A percentile compares a stretch with the other conserved stretches of the same genome.
These are phyloP conservation scores for Anthracocystis walkeri DNA, from an alignment of 1,284 basidiomycete species.

Conservation along the genomic window DNA sequence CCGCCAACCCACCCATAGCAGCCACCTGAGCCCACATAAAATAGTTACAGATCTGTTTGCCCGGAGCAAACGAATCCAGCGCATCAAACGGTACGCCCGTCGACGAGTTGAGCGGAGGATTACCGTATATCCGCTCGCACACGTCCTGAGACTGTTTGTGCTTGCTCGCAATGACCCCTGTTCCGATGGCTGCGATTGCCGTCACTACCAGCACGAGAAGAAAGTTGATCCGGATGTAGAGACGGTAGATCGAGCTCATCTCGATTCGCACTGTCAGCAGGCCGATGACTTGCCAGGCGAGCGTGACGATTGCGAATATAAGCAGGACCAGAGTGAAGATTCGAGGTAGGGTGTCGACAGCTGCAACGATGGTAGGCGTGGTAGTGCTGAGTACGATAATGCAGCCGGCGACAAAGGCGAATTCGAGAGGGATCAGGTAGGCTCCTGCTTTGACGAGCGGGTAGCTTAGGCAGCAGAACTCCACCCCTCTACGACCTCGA, in stretches of 20 bases:
- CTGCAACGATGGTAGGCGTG: constrained; percentile 47
- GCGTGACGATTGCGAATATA: constrained; percentile 26
- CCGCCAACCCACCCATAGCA: constrained; percentile 41
- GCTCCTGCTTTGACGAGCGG: constrained; percentile 52
- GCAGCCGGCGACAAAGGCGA: constrained; percentile 42
- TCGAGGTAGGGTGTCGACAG: constrained; percentile 33
- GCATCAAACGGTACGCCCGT: constrained; percentile 23
- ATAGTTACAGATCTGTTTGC: constrained; percentile 45
- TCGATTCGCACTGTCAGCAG: constrained; percentile 34
- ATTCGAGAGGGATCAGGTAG: constrained; percentile 53
- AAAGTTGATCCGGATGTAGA: constrained; percentile 53
- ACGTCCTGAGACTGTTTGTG: constrained; percentile 36
- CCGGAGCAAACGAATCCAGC: constrained; percentile 32
- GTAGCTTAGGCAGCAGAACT: constrained; percentile 51
- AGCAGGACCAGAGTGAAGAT: constrained; percentile 30
- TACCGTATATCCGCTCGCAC: constrained; percentile 49
- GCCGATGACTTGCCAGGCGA: constrained; percentile 48
- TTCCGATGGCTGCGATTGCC: constrained; percentile 21
- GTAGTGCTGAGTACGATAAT: constrained; percentile 42
- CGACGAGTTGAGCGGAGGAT: constrained; percentile 32
- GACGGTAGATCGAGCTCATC: constrained; percentile 42
- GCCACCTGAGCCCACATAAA: constrained; percentile 52
- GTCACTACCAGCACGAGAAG: constrained; percentile 38
- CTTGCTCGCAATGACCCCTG: constrained; percentile 36
- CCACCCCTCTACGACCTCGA: constrained; percentile 24